Percentiles rank a stretch among this genome's conserved stretches.
Evolutionary conservation across 129 eudicot species (phyloP).

Genomic region (Artemisia annua): DNA sequence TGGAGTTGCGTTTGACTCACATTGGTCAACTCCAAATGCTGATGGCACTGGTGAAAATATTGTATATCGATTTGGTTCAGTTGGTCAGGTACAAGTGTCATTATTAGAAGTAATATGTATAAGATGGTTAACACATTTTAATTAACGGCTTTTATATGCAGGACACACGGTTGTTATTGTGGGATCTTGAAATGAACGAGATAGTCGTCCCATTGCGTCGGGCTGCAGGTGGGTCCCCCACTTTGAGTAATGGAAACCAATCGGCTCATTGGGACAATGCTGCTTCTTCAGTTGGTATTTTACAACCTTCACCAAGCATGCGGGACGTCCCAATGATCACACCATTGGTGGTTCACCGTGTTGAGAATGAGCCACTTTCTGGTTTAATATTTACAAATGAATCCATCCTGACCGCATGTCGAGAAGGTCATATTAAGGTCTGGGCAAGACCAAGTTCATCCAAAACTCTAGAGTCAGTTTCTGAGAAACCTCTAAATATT

Average conservation of each 20-base stretch:
- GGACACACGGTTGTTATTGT: conserved; percentile 10
- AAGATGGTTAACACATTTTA: neutral
- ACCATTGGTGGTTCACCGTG: conserved; percentile 15
- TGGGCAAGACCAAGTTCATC: conserved; percentile 6
- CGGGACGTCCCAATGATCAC: conserved; percentile 13
- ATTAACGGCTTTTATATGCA: neutral
- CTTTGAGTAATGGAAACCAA: conserved; percentile 4
- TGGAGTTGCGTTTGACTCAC: conserved; percentile 15
- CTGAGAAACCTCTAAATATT: neutral
- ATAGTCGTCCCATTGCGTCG: conserved; percentile 8
- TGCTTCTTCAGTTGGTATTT: neutral
- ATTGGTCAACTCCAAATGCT: conserved; percentile 18
- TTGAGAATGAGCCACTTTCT: conserved; percentile 11
- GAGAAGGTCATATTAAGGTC: conserved; percentile 19
- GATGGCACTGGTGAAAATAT: neutral
- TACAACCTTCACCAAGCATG: conserved; percentile 18
- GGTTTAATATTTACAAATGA: conserved; percentile 11
- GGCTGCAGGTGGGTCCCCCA: conserved; percentile 16
- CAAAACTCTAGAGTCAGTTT: neutral
- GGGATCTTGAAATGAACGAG: conserved; percentile 19
- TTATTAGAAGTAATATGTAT: neutral
- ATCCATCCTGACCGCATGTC: conserved; percentile 2
- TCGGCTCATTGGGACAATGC: conserved; percentile 18
- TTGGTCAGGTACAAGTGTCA: conserved; percentile 10
- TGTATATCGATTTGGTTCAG: conserved; percentile 15